Evolutionary conservation across 2,329 filamentous ascomycete genomes (phyloP).

Genomic region (Xylariaceae sp.): DNA sequence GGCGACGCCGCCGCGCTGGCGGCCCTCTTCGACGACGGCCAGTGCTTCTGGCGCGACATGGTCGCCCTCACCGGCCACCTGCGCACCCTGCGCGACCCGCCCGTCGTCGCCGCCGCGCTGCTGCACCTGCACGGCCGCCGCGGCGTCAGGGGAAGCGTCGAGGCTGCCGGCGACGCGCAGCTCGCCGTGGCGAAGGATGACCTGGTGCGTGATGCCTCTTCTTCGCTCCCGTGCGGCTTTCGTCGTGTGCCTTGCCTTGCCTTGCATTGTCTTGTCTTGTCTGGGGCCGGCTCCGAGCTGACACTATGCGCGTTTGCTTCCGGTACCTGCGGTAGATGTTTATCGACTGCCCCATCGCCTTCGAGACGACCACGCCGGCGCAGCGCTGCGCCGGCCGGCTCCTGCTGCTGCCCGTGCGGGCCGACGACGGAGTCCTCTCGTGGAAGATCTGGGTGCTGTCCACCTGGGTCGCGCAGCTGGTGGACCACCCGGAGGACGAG

Average conservation of each 20-base stretch:
- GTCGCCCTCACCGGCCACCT: slow-evolving; percentile 29
- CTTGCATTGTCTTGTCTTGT: too few relatives aligned
- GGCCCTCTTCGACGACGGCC: slow-evolving; percentile 21
- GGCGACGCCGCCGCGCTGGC: slow-evolving; percentile 16
- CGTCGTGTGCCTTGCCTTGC: too few relatives aligned
- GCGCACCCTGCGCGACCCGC: slow-evolving; percentile 23
- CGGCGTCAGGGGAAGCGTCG: neutral
- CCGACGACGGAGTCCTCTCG: neutral
- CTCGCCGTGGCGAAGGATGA: too few relatives aligned
- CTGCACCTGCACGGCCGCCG: slow-evolving; percentile 10
- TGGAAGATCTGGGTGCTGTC: slow-evolving; percentile 30
- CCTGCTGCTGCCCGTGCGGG: neutral
- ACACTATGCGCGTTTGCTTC: too few relatives aligned
- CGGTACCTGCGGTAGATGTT: neutral
- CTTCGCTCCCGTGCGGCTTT: too few relatives aligned
- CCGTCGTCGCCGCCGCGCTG: slow-evolving; percentile 17
- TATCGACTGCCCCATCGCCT: neutral
- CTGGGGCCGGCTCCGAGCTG: too few relatives aligned
- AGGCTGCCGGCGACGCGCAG: neutral
- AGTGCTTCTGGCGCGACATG: slow-evolving; percentile 30
- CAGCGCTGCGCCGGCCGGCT: neutral
- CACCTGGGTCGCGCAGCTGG: slow-evolving; percentile 21
- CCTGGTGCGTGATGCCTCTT: too few relatives aligned
- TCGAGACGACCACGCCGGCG: neutral
- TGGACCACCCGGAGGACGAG: slow-evolving; percentile 21